Evolutionary conservation across 1,139 yeast genomes (phyloP), one percentile per base, ranked within the genome.

Genomic region (Scheffersomyces titani): DNA sequence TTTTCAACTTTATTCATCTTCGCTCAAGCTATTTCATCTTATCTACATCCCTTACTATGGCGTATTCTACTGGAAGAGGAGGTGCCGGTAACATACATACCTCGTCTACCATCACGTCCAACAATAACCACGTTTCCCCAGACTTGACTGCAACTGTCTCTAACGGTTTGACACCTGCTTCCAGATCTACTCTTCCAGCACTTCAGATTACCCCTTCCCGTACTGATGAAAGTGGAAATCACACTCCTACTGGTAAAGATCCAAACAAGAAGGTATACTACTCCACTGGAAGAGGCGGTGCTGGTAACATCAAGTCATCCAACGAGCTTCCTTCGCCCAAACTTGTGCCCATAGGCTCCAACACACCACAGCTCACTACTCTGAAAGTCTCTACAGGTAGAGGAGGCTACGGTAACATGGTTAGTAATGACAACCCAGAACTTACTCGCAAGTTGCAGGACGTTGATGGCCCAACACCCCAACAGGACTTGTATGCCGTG

Each of bases 251-350:
- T 30, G 40, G 40, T 9, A 55, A 54, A 20, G 56, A 52, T 47
- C 47, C 52, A 18, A 70, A 72, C 48, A 81, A 81, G 52, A 73
- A 73, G 59, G 73, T 75, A 7, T 76, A 73, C 61, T 77, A 80
- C 62, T 84, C 89, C n/a, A 87, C 92, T 0, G 94, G 94, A 11
- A 80, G 96, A 61, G 96, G 96, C 11, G 94, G 96, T 4, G 90
- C 90, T 0, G 94, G 94, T 7, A 89, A 89, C 68, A 85, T 89
- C 57, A 78, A 82, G 61, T 63, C 77, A 1, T 74, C 85, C 9
- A 67, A 65, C 50, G 70, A 76, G 49, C 69, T 76, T 47, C 85
- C 87, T 7, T 79, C 85, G 11, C 89, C 89, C 2, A 81, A 78
- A 55, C 69, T 84, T 47, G 83, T 80, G 1, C 84, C 86, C 4